Evolutionary conservation across 78 protist species (phyloP).

Genomic region (Monosiga brevicollis): DNA sequence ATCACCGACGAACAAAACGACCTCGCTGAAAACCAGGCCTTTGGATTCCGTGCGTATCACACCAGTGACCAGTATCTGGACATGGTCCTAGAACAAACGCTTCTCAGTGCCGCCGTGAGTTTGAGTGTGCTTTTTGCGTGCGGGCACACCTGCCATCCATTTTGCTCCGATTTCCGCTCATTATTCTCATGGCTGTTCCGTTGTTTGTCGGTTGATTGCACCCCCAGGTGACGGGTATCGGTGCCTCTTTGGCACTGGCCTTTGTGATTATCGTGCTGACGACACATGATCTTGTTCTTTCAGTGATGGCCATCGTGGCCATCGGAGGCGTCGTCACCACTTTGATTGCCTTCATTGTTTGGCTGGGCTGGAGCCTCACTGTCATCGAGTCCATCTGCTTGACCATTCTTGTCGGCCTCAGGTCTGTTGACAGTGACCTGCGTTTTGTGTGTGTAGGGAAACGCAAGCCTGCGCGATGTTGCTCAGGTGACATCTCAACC

Average conservation of each 20-base stretch:
- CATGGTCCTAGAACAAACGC: too few relatives aligned
- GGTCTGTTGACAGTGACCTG: background rate
- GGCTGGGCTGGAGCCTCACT: slow-evolving; percentile 21
- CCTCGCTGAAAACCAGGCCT: background rate
- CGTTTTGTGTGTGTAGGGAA: background rate
- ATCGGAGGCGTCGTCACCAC: slow-evolving; percentile 7
- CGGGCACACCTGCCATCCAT: too few relatives aligned
- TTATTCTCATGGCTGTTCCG: too few relatives aligned
- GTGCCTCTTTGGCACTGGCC: slow-evolving; percentile 5
- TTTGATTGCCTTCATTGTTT: slow-evolving; percentile 7
- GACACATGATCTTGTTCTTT: background rate
- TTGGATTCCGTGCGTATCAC: too few relatives aligned
- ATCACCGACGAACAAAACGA: background rate
- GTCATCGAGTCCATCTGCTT: slow-evolving; percentile 20
- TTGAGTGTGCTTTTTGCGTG: too few relatives aligned
- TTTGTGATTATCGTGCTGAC: background rate
- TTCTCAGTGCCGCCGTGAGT: too few relatives aligned
- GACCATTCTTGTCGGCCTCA: slow-evolving; percentile 29
- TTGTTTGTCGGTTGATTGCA: background rate
- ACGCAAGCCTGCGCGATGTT: background rate
- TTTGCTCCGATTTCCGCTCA: too few relatives aligned
- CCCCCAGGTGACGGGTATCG: background rate
- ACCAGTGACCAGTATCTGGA: too few relatives aligned
- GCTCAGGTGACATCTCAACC: background rate
- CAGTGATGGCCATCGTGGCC: background rate